These are phyloP conservation scores for Albizia julibrissin DNA, from an alignment of 306 rosid genomes.

Conservation along the genomic window DNA sequence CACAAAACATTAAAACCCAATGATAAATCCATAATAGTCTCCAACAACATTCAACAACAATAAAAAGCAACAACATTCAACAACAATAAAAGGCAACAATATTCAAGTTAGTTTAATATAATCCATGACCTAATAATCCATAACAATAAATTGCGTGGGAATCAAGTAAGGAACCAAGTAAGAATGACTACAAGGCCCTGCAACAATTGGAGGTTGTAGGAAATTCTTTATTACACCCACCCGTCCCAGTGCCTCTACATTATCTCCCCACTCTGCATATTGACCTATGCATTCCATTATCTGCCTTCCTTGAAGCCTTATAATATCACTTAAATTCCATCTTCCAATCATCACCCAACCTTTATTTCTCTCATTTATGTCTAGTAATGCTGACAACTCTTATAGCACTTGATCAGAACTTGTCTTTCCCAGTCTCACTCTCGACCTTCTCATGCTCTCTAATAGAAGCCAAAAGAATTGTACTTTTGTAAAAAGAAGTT, in stretches of 20 bases:
- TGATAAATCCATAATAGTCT: no score
- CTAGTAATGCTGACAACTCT: constrained; percentile 49
- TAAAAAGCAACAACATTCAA: no score
- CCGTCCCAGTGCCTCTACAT: constrained; percentile 38
- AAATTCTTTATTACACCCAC: constrained; percentile 37
- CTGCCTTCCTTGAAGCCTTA: constrained; percentile 46
- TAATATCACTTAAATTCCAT: constrained; percentile 38
- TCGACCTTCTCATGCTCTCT: constrained; percentile 61
- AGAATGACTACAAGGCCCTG: constrained; percentile 48
- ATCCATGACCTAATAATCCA: no score
- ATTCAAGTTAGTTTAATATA: no score
- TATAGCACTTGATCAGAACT: constrained; percentile 37
- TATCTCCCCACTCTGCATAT: constrained; percentile 32
- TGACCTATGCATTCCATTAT: constrained; percentile 41
- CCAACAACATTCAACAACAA: no score
- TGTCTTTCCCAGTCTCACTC: constrained; percentile 35
- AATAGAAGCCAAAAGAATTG: constrained; percentile 64
- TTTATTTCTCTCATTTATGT: constrained; percentile 36
- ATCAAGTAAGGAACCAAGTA: constrained; percentile 35
- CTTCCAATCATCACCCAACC: constrained; percentile 63
- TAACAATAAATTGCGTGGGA: no score
- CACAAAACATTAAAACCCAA: no score
- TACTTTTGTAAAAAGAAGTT: constrained; percentile 36
- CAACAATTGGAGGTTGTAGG: constrained; percentile 31
- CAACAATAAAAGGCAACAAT: no score